Conservation (phyloP, 2,329 filamentous ascomycete species). For the Thielaviopsis punctulata region DNA sequence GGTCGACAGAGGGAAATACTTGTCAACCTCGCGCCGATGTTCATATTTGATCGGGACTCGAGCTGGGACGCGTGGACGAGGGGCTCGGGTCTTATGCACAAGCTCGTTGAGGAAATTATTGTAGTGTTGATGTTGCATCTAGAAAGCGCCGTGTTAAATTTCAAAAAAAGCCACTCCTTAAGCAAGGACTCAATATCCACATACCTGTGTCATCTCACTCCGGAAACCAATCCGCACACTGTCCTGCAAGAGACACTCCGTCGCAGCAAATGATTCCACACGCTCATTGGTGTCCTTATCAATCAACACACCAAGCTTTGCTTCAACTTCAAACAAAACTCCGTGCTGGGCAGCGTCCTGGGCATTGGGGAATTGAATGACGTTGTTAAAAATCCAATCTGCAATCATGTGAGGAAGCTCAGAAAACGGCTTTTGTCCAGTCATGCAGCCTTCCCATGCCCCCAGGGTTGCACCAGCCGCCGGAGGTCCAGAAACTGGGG, state of each 20-base stretch:
- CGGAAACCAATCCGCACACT: constrained; percentile 51
- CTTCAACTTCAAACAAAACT: constrained; percentile 80
- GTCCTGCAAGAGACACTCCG: constrained; percentile 52
- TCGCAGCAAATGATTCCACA: constrained; percentile 47
- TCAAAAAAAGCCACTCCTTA: not conserved
- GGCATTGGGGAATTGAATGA: constrained; percentile 50
- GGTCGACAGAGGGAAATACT: constrained; percentile 59
- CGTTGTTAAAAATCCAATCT: constrained; percentile 60
- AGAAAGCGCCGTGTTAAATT: not conserved
- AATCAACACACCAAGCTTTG: constrained; percentile 72
- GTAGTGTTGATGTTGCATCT: constrained; percentile 66
- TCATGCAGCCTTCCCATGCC: constrained; percentile 51
- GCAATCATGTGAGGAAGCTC: constrained; percentile 60
- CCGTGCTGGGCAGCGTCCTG: constrained; percentile 44
- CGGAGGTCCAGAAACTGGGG: not conserved
- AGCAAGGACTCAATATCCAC: constrained; percentile 16
- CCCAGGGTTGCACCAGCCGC: constrained; percentile 22
- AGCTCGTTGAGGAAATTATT: constrained; percentile 71
- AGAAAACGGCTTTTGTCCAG: constrained; percentile 52
- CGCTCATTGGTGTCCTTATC: constrained; percentile 54
- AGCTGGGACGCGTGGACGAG: constrained; percentile 16
- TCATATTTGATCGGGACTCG: constrained; percentile 58
- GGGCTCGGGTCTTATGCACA: constrained; percentile 22
- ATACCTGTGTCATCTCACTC: constrained; percentile 80
- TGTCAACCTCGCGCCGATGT: constrained; percentile 68